phyloP scores from a whole-genome alignment of 2,329 filamentous ascomycete species.

The Talaromyces marneffei region DNA sequence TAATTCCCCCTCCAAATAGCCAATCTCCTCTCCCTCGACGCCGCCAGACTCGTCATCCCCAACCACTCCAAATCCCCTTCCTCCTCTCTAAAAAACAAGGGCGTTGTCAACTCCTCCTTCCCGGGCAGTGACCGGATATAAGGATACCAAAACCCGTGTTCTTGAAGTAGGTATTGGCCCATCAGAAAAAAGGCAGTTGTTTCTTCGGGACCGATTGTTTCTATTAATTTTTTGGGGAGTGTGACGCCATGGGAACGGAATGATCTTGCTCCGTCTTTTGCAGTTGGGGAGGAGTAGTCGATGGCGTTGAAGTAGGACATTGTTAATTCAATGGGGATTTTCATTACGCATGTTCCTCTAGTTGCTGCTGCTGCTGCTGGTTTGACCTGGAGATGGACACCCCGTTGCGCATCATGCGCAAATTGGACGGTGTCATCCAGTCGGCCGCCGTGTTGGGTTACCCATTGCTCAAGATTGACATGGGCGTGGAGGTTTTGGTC shows the following conservation, averaged over 20 bases:
- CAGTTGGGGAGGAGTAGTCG: constrained; percentile 17
- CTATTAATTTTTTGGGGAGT: constrained; percentile 50
- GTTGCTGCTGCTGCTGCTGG: constrained; percentile 2
- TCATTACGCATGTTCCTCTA: constrained; percentile 31
- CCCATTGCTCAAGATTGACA: constrained; percentile 29
- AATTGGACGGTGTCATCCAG: constrained; percentile 31
- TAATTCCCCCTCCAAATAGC: constrained; percentile 35
- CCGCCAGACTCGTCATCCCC: constrained; percentile 31
- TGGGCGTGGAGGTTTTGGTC: constrained; percentile 17
- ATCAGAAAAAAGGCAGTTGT: constrained; percentile 63
- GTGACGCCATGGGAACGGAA: constrained; percentile 30
- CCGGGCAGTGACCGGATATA: constrained; percentile 63
- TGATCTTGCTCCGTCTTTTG: neutral
- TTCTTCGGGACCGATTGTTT: constrained; percentile 51
- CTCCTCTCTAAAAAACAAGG: constrained; percentile 56
- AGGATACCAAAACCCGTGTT: constrained; percentile 59
- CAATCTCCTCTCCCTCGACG: constrained; percentile 29
- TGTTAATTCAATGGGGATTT: constrained; percentile 29
- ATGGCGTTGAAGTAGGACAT: constrained; percentile 36
- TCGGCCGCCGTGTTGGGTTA: constrained; percentile 26
- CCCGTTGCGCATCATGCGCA: constrained; percentile 28
- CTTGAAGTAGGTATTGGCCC: constrained; percentile 57
- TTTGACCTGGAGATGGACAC: constrained; percentile 33
- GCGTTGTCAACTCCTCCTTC: constrained; percentile 55
- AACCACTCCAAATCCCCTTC: constrained; percentile 51